These are phyloP conservation scores for Comarum palustre DNA, from an alignment of 306 rosid species.

Conservation along the genomic window DNA sequence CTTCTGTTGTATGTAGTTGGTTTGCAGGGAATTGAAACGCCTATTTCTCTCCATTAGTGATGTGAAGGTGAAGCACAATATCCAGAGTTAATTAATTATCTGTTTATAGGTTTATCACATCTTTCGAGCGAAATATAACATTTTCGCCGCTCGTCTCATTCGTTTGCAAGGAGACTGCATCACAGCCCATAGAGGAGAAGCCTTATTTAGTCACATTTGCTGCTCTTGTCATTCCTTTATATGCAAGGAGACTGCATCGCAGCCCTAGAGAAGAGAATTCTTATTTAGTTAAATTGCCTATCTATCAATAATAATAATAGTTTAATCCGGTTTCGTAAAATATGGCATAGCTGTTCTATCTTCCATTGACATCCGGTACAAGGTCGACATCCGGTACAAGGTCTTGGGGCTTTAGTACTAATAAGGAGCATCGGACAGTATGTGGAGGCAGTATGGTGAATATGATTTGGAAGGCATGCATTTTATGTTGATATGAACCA, in stretches of 20 bases:
- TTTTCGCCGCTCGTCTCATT: not conserved
- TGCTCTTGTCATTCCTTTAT: not conserved
- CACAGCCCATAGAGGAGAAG: not conserved
- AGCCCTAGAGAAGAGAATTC: not conserved
- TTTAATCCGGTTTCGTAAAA: not conserved
- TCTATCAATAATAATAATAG: not conserved
- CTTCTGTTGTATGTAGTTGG: constrained; percentile 35
- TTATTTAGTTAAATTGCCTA: not conserved
- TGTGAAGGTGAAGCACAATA: constrained; percentile 30
- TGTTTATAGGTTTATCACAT: constrained; percentile 7
- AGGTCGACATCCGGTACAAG: not conserved
- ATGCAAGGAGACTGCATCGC: not conserved
- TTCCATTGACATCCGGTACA: not conserved
- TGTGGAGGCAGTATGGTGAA: too few relatives aligned
- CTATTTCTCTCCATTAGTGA: constrained; percentile 27
- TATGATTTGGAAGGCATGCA: too few relatives aligned
- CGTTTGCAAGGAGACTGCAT: not conserved
- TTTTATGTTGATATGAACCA: too few relatives aligned
- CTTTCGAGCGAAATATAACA: not conserved
- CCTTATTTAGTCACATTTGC: not conserved
- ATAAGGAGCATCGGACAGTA: not conserved
- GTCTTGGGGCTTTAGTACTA: not conserved
- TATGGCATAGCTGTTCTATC: not conserved
- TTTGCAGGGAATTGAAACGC: constrained; percentile 28
- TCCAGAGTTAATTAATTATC: constrained; percentile 25